Conservation (phyloP, 441 rosid species). For the Melastoma candidum region DNA sequence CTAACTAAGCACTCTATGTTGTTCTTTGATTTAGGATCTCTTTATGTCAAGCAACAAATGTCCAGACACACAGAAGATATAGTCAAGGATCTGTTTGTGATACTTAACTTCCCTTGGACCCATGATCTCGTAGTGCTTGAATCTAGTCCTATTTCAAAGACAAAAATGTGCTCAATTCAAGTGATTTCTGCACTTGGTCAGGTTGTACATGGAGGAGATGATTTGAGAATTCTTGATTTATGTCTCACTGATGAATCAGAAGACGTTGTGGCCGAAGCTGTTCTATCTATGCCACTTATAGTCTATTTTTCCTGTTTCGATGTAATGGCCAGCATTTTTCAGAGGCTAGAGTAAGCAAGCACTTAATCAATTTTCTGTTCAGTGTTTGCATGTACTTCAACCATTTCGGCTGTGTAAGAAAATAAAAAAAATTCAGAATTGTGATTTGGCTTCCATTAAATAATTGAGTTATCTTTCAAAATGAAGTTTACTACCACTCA, state of each 20-base stretch:
- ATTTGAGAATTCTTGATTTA: constrained; percentile 54
- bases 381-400: constrained; percentile 4
- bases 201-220: constrained; percentile 29
- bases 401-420: no score
- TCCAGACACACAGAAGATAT: constrained; percentile 28
- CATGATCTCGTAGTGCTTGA: constrained; percentile 33
- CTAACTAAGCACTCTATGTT: background rate
- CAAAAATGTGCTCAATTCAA: constrained; percentile 61
- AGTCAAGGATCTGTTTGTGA: constrained; percentile 32
- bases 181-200: constrained; percentile 66
- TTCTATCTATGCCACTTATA: constrained; percentile 60
- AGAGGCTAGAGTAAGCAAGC: constrained; percentile 72
- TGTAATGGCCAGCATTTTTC: constrained; percentile 39
- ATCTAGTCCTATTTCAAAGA: constrained; percentile 37
- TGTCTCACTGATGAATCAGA: constrained; percentile 73
- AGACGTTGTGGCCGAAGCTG: constrained; percentile 73
- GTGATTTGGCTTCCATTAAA: no score
- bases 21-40: constrained; percentile 26
- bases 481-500: no score
- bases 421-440: no score
- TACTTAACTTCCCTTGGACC: constrained; percentile 88
- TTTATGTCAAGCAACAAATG: constrained; percentile 33
- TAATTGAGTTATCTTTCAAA: no score
- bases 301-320: constrained; percentile 56
- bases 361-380: constrained; percentile 8